Conservation (phyloP, 306 rosid genomes). For the Medicago ruthenica region DNA sequence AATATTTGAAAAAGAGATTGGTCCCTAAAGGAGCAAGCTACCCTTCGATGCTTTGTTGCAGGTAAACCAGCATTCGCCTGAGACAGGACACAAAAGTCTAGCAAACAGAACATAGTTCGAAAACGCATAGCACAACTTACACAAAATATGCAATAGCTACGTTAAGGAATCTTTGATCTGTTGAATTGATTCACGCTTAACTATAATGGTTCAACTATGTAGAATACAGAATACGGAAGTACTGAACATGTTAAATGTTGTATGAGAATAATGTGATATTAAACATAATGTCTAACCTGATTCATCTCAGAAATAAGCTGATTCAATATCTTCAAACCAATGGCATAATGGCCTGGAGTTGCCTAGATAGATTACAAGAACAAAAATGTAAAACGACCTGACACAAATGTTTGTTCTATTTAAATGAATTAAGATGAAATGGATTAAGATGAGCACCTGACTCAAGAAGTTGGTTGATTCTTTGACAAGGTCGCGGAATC, state of each 20-base stretch:
- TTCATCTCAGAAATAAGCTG: constrained; percentile 99
- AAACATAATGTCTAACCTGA: constrained; percentile 70
- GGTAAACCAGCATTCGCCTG: constrained; percentile 91
- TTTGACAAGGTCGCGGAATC: constrained; percentile 58
- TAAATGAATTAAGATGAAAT: neutral
- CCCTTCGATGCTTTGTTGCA: constrained; percentile 97
- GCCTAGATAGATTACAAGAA: constrained; percentile 58
- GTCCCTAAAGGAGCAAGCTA: constrained; percentile 94
- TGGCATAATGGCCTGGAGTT: constrained; percentile 89
- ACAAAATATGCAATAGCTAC: neutral
- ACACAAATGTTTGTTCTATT: neutral
- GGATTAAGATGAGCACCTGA: constrained; percentile 46
- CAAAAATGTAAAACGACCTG: neutral
- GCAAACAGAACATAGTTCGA: constrained; percentile 32
- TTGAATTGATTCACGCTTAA: neutral
- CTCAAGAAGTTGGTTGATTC: constrained; percentile 58
- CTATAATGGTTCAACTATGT: neutral
- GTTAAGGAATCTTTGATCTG: constrained; percentile 11
- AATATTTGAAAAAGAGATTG: constrained; percentile 88
- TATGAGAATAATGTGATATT: constrained; percentile 7
- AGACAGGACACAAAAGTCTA: constrained; percentile 39
- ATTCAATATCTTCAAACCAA: constrained; percentile 93
- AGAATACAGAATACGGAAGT: constrained; percentile 1
- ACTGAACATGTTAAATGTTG: constrained; percentile 26
- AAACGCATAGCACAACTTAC: neutral